phyloP scores from a whole-genome alignment of 352 stramenopile species.

The Phytophthora citricola region DNA sequence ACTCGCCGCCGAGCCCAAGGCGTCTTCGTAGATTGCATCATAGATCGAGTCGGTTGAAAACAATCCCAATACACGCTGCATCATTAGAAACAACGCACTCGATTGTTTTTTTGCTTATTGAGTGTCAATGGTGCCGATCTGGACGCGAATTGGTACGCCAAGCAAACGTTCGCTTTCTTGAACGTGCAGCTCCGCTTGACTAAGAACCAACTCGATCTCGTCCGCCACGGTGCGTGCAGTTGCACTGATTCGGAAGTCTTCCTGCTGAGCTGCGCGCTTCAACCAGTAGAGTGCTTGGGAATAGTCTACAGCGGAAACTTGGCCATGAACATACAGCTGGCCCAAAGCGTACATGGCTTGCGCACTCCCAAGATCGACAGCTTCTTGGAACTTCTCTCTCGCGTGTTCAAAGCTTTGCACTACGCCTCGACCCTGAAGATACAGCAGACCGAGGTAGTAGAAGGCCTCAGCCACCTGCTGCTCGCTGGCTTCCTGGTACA shows the following conservation, averaged over 20 bases:
- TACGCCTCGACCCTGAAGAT: conserved; percentile 53
- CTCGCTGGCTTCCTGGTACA: conserved; percentile 41
- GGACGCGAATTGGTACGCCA: conserved; percentile 50
- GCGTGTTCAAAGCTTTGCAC: conserved; percentile 43
- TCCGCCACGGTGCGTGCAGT: conserved; percentile 27
- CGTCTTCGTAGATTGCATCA: conserved; percentile 29
- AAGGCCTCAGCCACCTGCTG: conserved; percentile 47
- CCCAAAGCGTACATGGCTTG: conserved; percentile 63
- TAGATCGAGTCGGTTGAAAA: conserved; percentile 12
- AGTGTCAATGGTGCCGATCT: conserved; percentile 47
- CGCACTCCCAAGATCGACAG: conserved; percentile 43
- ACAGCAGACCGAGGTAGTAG: conserved; percentile 65
- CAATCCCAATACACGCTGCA: conserved; percentile 4
- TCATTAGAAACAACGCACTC: background rate
- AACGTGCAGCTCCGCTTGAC: conserved; percentile 50
- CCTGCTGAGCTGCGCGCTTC: conserved; percentile 34
- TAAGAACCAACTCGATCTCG: conserved; percentile 53
- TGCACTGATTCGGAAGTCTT: conserved; percentile 41
- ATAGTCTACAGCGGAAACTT: conserved; percentile 51
- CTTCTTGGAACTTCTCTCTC: conserved; percentile 44
- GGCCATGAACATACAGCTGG: conserved; percentile 52
- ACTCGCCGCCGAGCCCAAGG: conserved; percentile 57
- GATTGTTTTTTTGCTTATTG: background rate
- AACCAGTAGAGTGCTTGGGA: conserved; percentile 57
- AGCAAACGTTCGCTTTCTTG: conserved; percentile 48